Base-by-base conservation (phyloP, 1,284 basidiomycete species). In the Ganoderma sinense region DNA sequence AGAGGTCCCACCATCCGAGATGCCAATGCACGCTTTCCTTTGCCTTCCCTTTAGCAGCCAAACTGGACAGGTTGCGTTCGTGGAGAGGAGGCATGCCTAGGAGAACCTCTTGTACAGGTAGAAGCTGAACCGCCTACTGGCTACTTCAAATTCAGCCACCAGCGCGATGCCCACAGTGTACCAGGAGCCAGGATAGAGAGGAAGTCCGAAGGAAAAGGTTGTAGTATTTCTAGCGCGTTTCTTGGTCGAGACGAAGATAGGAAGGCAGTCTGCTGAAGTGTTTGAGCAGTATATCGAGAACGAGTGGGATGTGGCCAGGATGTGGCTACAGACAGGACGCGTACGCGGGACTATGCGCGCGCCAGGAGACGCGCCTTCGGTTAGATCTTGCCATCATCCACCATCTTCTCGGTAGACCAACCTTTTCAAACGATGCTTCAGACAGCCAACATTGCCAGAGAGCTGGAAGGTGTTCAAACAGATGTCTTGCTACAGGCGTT, bases 401-500 rank as follows among this genome's bases (percentile, higher is more conserved):
- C 59, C 39, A 41, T 18, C 16, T 56, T 26, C 48, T 13, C 11
- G 7, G 29, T 18, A 29, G 23, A 16, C 26, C 39, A 11, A 36
- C 61, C 62, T 23, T n/a, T n/a, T 29, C 29, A 29, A 56, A 40
- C 18, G 5, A 80, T 80, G 78, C 73, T 76, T 13, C 72, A 76
- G 29, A 71, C 76, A 10, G 69, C 75, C 20, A 85, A 87, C 76
- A 77, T 84, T 71, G 76, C 85, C 60, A 79, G 86, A 75, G 68
- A 78, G 0, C 77, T 96, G 13, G 80, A 88, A 63, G 93, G 88
- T 18, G 78, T 85, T 23, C 80, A 80, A 7, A 97, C 95, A 1
- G 91, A 97, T 69, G 82, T 97, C 18, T 73, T 96, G 40, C 79
- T 97, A 2, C 94, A 97, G 76, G 82, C 84, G 0, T 97, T 90